A percentile compares a stretch with the other conserved stretches of the same genome.
These are phyloP conservation scores for Hypericum androsaemum DNA, from an alignment of 345 rosid species.

Conservation along the genomic window DNA sequence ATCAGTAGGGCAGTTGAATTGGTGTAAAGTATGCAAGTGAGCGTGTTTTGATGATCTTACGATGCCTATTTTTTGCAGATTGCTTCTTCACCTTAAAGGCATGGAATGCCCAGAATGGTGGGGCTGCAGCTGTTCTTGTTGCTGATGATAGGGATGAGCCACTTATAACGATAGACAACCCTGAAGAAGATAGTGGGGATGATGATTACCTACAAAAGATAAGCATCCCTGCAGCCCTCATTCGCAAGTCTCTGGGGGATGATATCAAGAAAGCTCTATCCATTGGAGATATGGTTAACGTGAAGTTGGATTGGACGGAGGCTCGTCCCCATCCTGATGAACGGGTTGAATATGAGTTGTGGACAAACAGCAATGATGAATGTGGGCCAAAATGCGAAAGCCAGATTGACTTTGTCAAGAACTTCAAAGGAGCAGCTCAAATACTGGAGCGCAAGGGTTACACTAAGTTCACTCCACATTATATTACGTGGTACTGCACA, in stretches of 20 bases:
- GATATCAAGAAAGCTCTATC: conserved; percentile 33
- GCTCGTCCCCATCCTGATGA: conserved; percentile 56
- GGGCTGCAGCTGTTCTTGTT: conserved; percentile 55
- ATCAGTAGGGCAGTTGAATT: too few species aligned
- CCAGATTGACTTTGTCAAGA: conserved; percentile 49
- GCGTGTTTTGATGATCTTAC: neutral
- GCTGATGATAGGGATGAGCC: conserved; percentile 41
- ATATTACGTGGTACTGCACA: conserved; percentile 55
- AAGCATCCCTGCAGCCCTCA: conserved; percentile 48
- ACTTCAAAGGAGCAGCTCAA: conserved; percentile 54
- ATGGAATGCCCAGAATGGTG: conserved; percentile 53
- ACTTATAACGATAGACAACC: conserved; percentile 49
- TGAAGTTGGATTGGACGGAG: conserved; percentile 54
- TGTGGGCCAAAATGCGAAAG: conserved; percentile 50
- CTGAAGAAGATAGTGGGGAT: conserved; percentile 40
- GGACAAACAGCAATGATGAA: conserved; percentile 54
- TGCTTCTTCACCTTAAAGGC: conserved; percentile 55
- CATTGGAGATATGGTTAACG: conserved; percentile 33
- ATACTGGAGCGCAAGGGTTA: conserved; percentile 51
- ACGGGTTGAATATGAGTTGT: conserved; percentile 50
- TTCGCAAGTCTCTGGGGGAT: conserved; percentile 39
- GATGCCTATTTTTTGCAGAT: conserved; percentile 21
- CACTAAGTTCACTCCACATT: conserved; percentile 53
- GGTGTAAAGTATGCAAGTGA: too few species aligned
- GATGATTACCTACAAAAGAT: conserved; percentile 46